Evolutionary conservation across 371 early-diverging fungal species (phyloP).

Genomic region (Mortierella sp.): DNA sequence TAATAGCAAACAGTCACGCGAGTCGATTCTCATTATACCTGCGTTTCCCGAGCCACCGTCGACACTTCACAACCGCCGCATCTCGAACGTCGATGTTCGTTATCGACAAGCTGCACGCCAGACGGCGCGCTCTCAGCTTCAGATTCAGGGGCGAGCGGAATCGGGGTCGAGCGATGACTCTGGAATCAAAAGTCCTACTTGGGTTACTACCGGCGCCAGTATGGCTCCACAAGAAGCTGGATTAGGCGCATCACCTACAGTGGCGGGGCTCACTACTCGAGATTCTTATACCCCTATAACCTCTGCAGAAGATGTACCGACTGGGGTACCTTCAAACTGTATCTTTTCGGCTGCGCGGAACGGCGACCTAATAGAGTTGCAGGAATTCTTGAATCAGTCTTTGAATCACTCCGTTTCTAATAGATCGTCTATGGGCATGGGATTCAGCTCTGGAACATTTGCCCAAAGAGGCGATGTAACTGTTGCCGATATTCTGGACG

Average conservation of each 20-base stretch:
- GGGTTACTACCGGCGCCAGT: not conserved
- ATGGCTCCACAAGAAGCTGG: conserved; percentile 24
- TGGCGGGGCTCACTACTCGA: conserved; percentile 17
- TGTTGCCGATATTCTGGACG: conserved; percentile 28
- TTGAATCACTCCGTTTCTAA: conserved; percentile 12
- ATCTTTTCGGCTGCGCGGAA: conserved; percentile 43
- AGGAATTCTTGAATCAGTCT: conserved; percentile 29
- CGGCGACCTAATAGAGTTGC: conserved; percentile 39
- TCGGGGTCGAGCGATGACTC: conserved; percentile 32
- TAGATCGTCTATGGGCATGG: conserved; percentile 4
- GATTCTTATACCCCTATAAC: conserved; percentile 40
- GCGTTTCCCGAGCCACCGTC: conserved; percentile 47
- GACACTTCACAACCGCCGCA: conserved; percentile 47
- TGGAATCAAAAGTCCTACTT: conserved; percentile 2
- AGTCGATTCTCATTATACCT: conserved; percentile 36
- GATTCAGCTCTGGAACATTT: not conserved
- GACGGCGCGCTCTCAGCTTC: conserved; percentile 6
- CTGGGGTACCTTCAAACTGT: conserved; percentile 23
- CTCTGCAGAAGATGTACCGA: conserved; percentile 45
- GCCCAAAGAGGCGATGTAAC: not conserved
- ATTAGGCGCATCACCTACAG: conserved; percentile 3
- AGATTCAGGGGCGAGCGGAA: conserved; percentile 11
- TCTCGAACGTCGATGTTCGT: conserved; percentile 36
- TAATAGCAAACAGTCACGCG: conserved; percentile 4
- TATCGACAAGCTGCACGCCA: conserved; percentile 25